phyloP scores from a whole-genome alignment of 2,329 filamentous ascomycete genomes.

The Phaeosphaeriaceae sp. region DNA sequence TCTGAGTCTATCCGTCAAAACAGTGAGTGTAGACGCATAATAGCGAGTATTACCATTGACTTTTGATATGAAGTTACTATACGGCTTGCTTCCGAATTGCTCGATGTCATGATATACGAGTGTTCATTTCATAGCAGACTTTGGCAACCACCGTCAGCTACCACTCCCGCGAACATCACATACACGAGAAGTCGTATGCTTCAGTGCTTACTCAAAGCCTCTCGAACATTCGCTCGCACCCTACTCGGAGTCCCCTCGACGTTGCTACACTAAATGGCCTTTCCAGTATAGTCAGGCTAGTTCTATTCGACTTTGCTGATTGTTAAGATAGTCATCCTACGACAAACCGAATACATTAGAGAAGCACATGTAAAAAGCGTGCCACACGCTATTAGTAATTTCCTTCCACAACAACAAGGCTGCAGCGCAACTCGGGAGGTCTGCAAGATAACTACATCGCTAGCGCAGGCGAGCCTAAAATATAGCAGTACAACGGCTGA shows the following conservation, averaged over 20 bases:
- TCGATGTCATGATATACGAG: slow-evolving; percentile 29
- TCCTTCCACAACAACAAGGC: slow-evolving; percentile 7
- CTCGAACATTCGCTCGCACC: slow-evolving; percentile 16
- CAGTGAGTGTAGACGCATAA: not conserved
- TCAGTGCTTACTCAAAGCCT: slow-evolving; percentile 11
- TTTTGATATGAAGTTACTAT: not conserved
- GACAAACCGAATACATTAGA: slow-evolving; percentile 15
- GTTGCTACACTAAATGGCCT: slow-evolving; percentile 18
- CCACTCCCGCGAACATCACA: not conserved
- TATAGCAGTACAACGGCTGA: not conserved
- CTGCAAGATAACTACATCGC: slow-evolving; percentile 1
- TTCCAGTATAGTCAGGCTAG: slow-evolving; percentile 26
- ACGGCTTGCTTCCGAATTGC: slow-evolving; percentile 2
- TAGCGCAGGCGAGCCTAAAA: not conserved
- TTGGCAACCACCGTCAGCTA: slow-evolving; percentile 12
- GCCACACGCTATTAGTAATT: slow-evolving; percentile 8
- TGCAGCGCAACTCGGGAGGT: not conserved
- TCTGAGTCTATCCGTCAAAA: slow-evolving; percentile 1
- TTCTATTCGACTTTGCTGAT: slow-evolving; percentile 29
- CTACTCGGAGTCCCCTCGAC: slow-evolving; percentile 9
- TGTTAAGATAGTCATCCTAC: slow-evolving; percentile 27
- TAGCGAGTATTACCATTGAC: not conserved
- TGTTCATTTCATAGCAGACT: slow-evolving; percentile 25
- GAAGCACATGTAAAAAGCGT: slow-evolving; percentile 10
- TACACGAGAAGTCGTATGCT: slow-evolving; percentile 14